These are phyloP conservation scores for Neurospora tetrasperma DNA, from an alignment of 495 filamentous ascomycete species.

Conservation along the genomic window DNA sequence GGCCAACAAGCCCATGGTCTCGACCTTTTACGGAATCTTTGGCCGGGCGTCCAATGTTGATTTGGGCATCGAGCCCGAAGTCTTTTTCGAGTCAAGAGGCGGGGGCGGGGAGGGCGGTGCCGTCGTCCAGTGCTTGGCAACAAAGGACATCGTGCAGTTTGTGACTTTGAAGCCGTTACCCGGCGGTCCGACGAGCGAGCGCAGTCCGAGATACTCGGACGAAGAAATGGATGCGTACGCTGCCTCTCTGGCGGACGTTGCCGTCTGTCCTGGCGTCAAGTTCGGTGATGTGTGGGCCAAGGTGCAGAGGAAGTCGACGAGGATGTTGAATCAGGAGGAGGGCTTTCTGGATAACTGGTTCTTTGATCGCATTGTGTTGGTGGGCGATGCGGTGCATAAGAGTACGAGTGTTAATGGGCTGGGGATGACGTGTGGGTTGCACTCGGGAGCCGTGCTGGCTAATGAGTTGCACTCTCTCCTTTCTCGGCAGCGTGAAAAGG, in stretches of 20 bases:
- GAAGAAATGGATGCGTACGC: neutral
- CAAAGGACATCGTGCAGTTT: neutral
- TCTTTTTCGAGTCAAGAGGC: neutral
- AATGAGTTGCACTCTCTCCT: neutral
- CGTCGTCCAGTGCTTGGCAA: neutral
- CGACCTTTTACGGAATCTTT: neutral
- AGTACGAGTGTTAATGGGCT: neutral
- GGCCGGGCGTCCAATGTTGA: neutral
- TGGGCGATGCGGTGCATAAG: slow-evolving; percentile 38
- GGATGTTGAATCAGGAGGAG: slow-evolving; percentile 32
- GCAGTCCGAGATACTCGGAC: neutral
- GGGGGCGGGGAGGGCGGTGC: neutral
- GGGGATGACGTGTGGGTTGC: neutral
- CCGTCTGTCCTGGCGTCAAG: neutral
- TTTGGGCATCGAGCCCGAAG: neutral
- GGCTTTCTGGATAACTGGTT: slow-evolving; percentile 28
- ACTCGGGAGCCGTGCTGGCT: neutral
- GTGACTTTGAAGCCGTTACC: neutral
- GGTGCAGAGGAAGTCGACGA: neutral
- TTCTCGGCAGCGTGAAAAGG: neutral
- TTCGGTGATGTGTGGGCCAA: neutral
- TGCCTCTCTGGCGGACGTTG: neutral
- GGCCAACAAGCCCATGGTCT: neutral
- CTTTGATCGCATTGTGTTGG: slow-evolving; percentile 28
- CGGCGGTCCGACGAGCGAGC: neutral